A percentile compares a stretch with the other conserved stretches of the same genome.
Conservation (phyloP, 2,329 filamentous ascomycete genomes). For the Calonectria honghensis region DNA sequence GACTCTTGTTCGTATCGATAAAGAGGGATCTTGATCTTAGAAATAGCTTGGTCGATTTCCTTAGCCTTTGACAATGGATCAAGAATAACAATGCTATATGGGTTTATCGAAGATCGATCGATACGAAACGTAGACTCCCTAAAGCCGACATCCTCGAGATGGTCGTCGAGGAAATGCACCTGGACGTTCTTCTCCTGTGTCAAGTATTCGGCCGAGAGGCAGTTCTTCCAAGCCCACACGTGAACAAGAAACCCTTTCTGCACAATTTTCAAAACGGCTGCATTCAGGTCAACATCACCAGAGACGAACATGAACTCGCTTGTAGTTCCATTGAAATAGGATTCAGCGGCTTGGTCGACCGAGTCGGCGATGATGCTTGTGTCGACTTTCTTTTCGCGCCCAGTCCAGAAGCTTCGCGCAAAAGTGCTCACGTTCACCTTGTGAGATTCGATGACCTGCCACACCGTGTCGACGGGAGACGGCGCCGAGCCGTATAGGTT, state of each 20-base stretch:
- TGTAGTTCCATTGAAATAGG: background rate
- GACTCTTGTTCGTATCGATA: conserved; percentile 21
- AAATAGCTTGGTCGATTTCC: conserved; percentile 7
- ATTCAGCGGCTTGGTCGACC: conserved; percentile 13
- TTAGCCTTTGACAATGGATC: conserved; percentile 22
- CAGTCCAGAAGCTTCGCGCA: conserved; percentile 27
- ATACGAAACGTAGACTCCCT: conserved; percentile 20
- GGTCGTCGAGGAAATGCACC: conserved; percentile 20
- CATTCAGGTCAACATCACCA: conserved; percentile 5
- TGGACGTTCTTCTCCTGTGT: conserved; percentile 15
- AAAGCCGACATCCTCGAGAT: conserved; percentile 26
- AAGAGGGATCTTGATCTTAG: conserved; percentile 3
- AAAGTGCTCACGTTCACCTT: conserved; percentile 25
- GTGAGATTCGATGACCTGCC: conserved; percentile 23
- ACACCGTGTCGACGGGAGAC: conserved; percentile 17
- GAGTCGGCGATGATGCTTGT: conserved; percentile 24
- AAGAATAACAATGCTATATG: conserved; percentile 28
- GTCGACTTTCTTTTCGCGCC: conserved; percentile 31
- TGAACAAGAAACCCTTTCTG: conserved; percentile 11
- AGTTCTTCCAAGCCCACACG: conserved; percentile 14
- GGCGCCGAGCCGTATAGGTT: conserved; percentile 15
- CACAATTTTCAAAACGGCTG: conserved; percentile 13
- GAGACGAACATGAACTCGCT: conserved; percentile 25
- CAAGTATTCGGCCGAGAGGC: conserved; percentile 2
- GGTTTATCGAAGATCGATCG: conserved; percentile 26